Conservation (phyloP, 495 filamentous ascomycete species). For the Neurospora sp. region DNA sequence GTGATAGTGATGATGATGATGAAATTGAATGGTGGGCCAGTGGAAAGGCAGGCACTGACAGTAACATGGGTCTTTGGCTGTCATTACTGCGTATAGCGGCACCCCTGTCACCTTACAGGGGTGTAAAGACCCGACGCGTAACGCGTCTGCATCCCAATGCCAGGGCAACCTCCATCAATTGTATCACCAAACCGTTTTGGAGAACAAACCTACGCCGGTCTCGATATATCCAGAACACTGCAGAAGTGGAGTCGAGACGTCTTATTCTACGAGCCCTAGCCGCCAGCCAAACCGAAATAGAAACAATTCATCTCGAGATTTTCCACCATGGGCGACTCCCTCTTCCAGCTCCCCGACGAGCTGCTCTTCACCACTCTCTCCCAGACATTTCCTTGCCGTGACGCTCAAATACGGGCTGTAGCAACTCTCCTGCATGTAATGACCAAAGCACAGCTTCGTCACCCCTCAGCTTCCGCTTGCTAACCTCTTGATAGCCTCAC, state of each 20-base stretch:
- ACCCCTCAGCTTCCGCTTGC: background rate
- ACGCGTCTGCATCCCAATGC: background rate
- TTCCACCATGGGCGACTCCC: constrained; percentile 7
- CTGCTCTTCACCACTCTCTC: constrained; percentile 41
- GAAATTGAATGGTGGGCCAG: background rate
- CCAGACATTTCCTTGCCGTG: constrained; percentile 47
- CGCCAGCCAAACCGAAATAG: background rate
- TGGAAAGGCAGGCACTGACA: background rate
- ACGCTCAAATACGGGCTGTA: constrained; percentile 52
- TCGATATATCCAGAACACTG: background rate
- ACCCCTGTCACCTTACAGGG: background rate
- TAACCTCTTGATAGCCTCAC: constrained; percentile 18
- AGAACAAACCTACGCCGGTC: background rate
- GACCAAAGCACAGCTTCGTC: constrained; percentile 9
- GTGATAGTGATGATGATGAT: background rate
- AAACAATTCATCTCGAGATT: background rate
- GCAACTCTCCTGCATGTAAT: constrained; percentile 50
- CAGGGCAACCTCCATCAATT: background rate
- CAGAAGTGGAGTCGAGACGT: background rate
- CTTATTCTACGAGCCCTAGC: background rate
- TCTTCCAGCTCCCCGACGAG: constrained; percentile 43
- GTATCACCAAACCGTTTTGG: background rate
- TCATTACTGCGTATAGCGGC: background rate
- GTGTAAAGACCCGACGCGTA: background rate
- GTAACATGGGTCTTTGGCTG: background rate